These are phyloP conservation scores for Clonostachys chloroleuca DNA, from an alignment of 2,329 filamentous ascomycete genomes.

Conservation along the genomic window DNA sequence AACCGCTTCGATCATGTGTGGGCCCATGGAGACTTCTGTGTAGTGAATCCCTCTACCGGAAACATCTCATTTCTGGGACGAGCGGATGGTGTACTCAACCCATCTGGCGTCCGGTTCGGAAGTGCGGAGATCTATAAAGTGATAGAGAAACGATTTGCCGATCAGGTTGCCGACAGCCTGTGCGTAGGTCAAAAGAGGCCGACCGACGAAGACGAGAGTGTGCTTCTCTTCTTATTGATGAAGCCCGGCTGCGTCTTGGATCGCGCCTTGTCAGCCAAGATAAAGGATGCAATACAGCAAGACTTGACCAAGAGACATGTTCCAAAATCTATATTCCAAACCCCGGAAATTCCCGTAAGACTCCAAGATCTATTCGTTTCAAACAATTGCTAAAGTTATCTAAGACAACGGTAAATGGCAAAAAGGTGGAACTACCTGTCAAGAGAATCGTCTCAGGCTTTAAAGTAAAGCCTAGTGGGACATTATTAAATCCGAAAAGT, in stretches of 20 bases:
- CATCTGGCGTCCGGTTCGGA: slow-evolving; percentile 73
- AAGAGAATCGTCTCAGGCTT: slow-evolving; percentile 80
- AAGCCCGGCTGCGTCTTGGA: slow-evolving; percentile 51
- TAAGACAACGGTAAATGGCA: slow-evolving; percentile 78
- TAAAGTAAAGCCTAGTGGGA: slow-evolving; percentile 70
- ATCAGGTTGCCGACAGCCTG: slow-evolving; percentile 64
- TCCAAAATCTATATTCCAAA: slow-evolving; percentile 74
- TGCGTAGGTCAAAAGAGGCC: slow-evolving; percentile 75
- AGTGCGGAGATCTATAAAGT: slow-evolving; percentile 77
- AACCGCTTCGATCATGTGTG: slow-evolving; percentile 63
- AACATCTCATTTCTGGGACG: slow-evolving; percentile 64
- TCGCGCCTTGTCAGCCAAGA: slow-evolving; percentile 43
- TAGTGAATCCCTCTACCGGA: slow-evolving; percentile 62
- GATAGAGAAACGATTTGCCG: slow-evolving; percentile 60
- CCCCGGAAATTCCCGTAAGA: slow-evolving; percentile 74
- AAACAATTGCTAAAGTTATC: neutral
- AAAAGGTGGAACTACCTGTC: slow-evolving; percentile 81
- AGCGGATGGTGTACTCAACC: slow-evolving; percentile 77
- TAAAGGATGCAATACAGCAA: slow-evolving; percentile 61
- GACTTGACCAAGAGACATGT: slow-evolving; percentile 72
- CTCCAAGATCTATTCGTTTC: neutral
- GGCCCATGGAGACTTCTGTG: slow-evolving; percentile 81
- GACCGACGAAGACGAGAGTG: slow-evolving; percentile 45
- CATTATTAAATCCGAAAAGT: slow-evolving; percentile 70
- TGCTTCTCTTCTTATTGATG: slow-evolving; percentile 53